Evolutionary conservation across 176 grass and related monocot genomes (phyloP), one percentile per base, ranked within the genome.

Genomic region (Musa troglodytarum): DNA sequence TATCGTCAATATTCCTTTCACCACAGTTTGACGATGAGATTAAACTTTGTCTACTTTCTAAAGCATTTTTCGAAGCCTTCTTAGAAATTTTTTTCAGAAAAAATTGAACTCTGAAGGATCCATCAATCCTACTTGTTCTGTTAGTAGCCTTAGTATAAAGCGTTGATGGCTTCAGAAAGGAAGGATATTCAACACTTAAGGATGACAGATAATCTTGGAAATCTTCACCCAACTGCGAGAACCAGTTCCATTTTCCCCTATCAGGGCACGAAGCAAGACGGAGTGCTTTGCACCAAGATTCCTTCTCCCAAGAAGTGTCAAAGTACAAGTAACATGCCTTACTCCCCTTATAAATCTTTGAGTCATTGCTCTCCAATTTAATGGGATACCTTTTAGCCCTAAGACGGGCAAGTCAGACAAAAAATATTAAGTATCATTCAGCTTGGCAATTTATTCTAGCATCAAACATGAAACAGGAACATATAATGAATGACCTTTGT

Each of bases 201-300:
- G 78, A 86, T 68, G 85, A 82, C 69, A 98, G 75, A 59, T 98
- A 98, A 20, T 86, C 85, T 10, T 83, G 72, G 73, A 91, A 98
- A 72, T 98, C 79, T 81, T 93, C 69, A 16, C 79, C 83, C 64
- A 98, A 76, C 79, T 91, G 76, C 10, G 57, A 75, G 83, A 89
- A 80, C 84, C 82, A 89, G 50, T 54, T 78, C 79, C 80, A 74
- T 80, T 91, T 89, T 63, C 73, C 53, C 9, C 77, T 76, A 80
- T 98, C 86, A 80, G 19, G 22, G 52, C 74, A 90, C 65, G 88
- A 89, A 68, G 90, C 94, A 87, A 98, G 86, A 69, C 86, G 84
- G 77, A 99, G 95, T 56, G 84, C 84, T 91, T 89, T 93, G 79
- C 90, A 98, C 90, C 90, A 98, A 76, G 95, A 99, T 89, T 98